Conservation (phyloP, 2,329 filamentous ascomycete genomes). For the Cytospora mali region DNA sequence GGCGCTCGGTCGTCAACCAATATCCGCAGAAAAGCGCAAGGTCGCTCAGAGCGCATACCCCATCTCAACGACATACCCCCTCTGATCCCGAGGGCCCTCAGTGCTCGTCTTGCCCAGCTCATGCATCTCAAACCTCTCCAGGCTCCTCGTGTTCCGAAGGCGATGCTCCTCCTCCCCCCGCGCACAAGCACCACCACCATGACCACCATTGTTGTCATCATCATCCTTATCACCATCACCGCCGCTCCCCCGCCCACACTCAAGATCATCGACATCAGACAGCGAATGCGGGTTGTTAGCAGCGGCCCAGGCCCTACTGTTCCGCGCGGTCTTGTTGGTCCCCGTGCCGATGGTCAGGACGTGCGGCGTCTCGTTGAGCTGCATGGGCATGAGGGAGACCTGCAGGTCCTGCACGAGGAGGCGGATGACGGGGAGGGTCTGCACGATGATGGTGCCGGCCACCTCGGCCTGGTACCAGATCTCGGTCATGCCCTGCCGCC, state of each 20-base stretch:
- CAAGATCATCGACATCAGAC: slow-evolving; percentile 8
- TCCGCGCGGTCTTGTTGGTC: slow-evolving; percentile 10
- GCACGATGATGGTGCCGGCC: slow-evolving; percentile 57
- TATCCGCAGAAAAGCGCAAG: slow-evolving; percentile 5
- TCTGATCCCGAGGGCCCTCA: background rate
- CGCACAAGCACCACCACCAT: too few relatives aligned
- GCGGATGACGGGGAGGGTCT: slow-evolving; percentile 55
- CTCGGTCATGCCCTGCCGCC: slow-evolving; percentile 49
- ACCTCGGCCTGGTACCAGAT: slow-evolving; percentile 56
- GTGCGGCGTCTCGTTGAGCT: slow-evolving; percentile 21
- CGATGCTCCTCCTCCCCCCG: too few relatives aligned
- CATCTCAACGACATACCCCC: slow-evolving; percentile 7
- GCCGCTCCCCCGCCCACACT: background rate
- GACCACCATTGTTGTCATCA: too few relatives aligned
- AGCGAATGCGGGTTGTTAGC: slow-evolving; percentile 20
- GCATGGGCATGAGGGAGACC: slow-evolving; percentile 37
- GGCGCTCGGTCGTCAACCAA: too few relatives aligned
- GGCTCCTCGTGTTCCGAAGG: too few relatives aligned
- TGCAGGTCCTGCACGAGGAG: slow-evolving; percentile 48
- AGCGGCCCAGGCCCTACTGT: slow-evolving; percentile 18
- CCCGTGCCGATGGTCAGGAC: slow-evolving; percentile 9
- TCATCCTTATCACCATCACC: background rate
- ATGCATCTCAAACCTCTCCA: slow-evolving; percentile 12
- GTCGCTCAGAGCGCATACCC: slow-evolving; percentile 3
- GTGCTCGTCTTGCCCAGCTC: slow-evolving; percentile 15